These are phyloP conservation scores for Mucor mucedo DNA, from an alignment of 371 early-diverging fungal genomes.

Conservation along the genomic window DNA sequence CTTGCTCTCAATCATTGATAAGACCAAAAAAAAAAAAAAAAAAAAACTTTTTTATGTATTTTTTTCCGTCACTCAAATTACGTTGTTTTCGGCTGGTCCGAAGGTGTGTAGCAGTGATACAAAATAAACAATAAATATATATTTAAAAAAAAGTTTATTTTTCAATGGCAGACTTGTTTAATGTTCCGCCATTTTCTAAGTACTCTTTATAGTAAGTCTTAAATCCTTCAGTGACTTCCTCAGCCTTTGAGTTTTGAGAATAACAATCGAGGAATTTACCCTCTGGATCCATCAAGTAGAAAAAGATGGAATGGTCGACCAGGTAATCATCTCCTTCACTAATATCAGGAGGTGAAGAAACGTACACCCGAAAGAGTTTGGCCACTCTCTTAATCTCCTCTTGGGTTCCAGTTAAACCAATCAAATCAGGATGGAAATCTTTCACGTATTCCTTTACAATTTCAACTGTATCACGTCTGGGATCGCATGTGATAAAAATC, in stretches of 20 bases:
- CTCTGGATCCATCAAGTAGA: conserved; percentile 93
- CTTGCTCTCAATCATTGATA: too few relatives aligned
- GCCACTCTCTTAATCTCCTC: conserved; percentile 85
- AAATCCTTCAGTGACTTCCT: conserved; percentile 64
- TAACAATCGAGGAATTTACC: conserved; percentile 92
- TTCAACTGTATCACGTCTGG: conserved; percentile 89
- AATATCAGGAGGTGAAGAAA: conserved; percentile 84
- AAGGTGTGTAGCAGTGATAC: background rate
- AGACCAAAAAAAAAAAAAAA: background rate
- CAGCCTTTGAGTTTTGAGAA: conserved; percentile 76
- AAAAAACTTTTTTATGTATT: background rate
- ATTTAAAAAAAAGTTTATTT: background rate
- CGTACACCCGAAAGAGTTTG: conserved; percentile 94
- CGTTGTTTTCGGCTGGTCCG: conserved; percentile 5
- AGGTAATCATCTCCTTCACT: conserved; percentile 91
- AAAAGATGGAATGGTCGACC: conserved; percentile 98
- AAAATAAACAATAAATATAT: background rate
- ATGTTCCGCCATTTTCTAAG: conserved; percentile 48
- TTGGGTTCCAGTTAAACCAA: conserved; percentile 91
- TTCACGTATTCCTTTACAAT: conserved; percentile 86
- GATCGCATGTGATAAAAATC: conserved; percentile 97
- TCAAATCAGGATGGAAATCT: conserved; percentile 92
- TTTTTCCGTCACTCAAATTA: background rate
- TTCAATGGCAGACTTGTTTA: conserved; percentile 2
- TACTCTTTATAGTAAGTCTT: conserved; percentile 61